phyloP scores from a whole-genome alignment of 2,329 filamentous ascomycete genomes.

The Scleromitrula shiraiana region DNA sequence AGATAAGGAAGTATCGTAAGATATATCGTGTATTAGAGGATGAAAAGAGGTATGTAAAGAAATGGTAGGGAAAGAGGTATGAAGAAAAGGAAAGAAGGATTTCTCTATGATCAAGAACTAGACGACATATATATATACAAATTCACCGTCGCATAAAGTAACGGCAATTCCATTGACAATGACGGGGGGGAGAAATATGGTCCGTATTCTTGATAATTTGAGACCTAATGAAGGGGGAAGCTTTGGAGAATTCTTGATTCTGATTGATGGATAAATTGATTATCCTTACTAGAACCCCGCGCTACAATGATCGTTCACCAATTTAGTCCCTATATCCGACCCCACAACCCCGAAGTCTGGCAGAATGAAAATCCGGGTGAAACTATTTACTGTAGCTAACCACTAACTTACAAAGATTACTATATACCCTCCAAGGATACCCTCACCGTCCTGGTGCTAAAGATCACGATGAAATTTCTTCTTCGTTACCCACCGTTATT shows the following conservation, averaged over 20 bases:
- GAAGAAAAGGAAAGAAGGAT: conserved; percentile 1
- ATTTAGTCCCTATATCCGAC: neutral
- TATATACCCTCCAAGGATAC: neutral
- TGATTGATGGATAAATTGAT: neutral
- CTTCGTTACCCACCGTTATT: no score
- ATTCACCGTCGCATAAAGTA: neutral
- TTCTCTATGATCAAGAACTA: no score
- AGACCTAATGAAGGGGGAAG: no score
- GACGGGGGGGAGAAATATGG: neutral
- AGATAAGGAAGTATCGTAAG: no score
- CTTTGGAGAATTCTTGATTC: no score
- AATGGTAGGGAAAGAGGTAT: neutral
- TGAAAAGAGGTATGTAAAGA: no score
- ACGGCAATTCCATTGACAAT: neutral
- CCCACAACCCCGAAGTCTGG: neutral
- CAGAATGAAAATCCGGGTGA: conserved; percentile 10
- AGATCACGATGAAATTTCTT: no score
- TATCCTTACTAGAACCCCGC: neutral
- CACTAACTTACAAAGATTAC: neutral
- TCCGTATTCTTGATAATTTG: no score
- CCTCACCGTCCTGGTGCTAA: no score
- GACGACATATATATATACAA: neutral
- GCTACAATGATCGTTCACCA: neutral
- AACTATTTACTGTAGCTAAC: conserved; percentile 19
- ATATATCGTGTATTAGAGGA: no score